Evolutionary conservation across 345 rosid species (phyloP), one percentile per base, ranked within the genome.

Genomic region (Eucalyptus tenuipes): DNA sequence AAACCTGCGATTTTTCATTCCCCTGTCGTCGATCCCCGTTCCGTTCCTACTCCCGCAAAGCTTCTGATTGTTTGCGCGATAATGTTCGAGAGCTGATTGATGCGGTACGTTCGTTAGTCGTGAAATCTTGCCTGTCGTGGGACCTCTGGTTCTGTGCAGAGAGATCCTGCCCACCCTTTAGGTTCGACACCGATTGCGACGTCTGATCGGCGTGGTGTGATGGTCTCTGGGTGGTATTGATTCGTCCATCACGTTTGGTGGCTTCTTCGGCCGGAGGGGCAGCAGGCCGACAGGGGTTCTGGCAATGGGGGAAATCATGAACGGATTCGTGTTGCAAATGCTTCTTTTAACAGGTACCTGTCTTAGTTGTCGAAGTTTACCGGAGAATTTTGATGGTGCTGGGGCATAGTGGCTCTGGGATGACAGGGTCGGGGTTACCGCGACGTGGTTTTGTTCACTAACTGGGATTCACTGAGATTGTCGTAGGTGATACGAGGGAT

Each of bases 281-380:
- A 40, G 84, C 29, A 13, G 29, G 44, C 29, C 47, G 2, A 75
- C 27, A 20, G 15, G 84, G 82, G 29, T 24, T 87, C 61, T 61
- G 55, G 75, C 37, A 68, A 94, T 93, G 94, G 94, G 93, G 91
- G 89, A 86, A 66, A 89, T 92, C 90, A 88, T 94, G 64, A 88
- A 40, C 86, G 93, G 94, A 85, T 92, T 94, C 88, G 90, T 92
- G 24, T 92, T 94, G 93, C 94, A 94, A 82, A 80, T 91, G 87
- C 92, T 94, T 88, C 93, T 94, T 68, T 88, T 94, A 53, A 89
- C 94, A 91, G 93, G 95, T 94, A 89, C 86, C 25, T 61, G 4
- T n/a, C 11, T 25, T 47, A 13, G n/a, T 47, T 86, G 44, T 29
- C 33, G 16, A 33, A 49, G 25, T 49, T 44, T 55, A 50, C 18